phyloP scores from a whole-genome alignment of 305 asterid genomes.

The Rubia tinctorum region DNA sequence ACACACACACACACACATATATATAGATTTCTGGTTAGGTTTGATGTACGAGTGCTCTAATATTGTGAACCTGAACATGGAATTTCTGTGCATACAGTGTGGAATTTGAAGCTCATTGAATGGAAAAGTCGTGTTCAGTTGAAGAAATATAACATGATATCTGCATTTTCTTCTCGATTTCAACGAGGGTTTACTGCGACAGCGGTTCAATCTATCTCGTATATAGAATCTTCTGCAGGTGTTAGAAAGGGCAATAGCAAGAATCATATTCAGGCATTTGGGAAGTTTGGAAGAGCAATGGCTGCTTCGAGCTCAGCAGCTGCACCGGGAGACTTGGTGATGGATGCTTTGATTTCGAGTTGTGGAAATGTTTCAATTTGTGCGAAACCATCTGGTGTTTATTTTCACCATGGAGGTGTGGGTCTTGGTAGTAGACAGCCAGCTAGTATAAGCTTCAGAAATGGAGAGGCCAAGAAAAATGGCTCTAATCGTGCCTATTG shows the following conservation, averaged over 20 bases:
- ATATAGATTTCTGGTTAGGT: not conserved
- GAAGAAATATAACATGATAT: constrained; percentile 32
- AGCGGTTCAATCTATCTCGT: constrained; percentile 25
- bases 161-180: constrained; percentile 38
- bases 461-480: constrained; percentile 22
- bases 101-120: constrained; percentile 7
- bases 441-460: constrained; percentile 43
- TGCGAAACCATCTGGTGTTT: constrained; percentile 47
- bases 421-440: constrained; percentile 32
- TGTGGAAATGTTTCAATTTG: constrained; percentile 45
- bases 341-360: constrained; percentile 41
- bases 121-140: constrained; percentile 39
- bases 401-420: constrained; percentile 35
- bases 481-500: constrained; percentile 25
- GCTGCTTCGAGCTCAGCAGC: constrained; percentile 48
- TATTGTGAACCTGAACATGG: not conserved
- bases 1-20: too few relatives aligned
- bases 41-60: not conserved
- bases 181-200: constrained; percentile 39
- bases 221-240: constrained; percentile 24
- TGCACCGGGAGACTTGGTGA: constrained; percentile 53
- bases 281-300: constrained; percentile 30
- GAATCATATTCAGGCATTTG: constrained; percentile 6
- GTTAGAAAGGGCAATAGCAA: constrained; percentile 13
- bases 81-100: not conserved